Evolutionary conservation across 805 yeast genomes (phyloP).

Genomic region (Candida argentea): DNA sequence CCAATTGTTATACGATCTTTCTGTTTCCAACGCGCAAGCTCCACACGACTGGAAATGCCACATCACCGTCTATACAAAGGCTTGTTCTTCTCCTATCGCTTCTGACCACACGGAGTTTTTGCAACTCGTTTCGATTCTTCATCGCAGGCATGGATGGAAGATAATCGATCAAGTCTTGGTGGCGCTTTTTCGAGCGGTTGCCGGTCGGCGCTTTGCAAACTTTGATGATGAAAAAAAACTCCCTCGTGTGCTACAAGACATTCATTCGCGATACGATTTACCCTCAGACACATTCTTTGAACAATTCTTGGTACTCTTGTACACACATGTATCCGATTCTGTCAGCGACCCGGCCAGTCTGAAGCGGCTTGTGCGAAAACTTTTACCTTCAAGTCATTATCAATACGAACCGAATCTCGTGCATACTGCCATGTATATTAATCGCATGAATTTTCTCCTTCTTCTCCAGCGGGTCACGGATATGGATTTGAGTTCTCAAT

Average conservation of each 20-base stretch:
- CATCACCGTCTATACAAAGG: constrained; percentile 11
- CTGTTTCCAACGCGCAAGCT: constrained; percentile 8
- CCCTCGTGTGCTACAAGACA: constrained; percentile 13
- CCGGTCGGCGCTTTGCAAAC: constrained; percentile 24
- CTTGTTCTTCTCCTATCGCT: constrained; percentile 8
- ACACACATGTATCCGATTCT: constrained; percentile 21
- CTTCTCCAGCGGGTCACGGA: constrained; percentile 25
- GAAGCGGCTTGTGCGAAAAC: constrained; percentile 23
- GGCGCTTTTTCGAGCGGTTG: constrained; percentile 18
- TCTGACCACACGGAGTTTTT: constrained; percentile 15
- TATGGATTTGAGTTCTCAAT: constrained; percentile 21
- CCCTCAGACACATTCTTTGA: constrained; percentile 23
- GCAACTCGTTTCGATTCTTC: constrained; percentile 17
- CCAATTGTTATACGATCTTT: constrained; percentile 9
- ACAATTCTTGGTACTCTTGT: constrained; percentile 24
- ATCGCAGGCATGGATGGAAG: constrained; percentile 19
- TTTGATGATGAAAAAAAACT: constrained; percentile 22
- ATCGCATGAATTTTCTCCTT: constrained; percentile 26
- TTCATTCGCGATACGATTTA: constrained; percentile 17
- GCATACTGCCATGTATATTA: constrained; percentile 22
- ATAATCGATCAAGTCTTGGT: constrained; percentile 24
- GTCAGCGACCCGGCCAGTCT: constrained; percentile 11
- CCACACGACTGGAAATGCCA: constrained; percentile 16
- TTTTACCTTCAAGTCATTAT: constrained; percentile 28
- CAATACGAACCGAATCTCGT: constrained; percentile 16